Evolutionary conservation across 805 yeast species (phyloP), one percentile per base, ranked within the genome.

Genomic region (fission yeast (Schizosaccharomyces pombe)): DNA sequence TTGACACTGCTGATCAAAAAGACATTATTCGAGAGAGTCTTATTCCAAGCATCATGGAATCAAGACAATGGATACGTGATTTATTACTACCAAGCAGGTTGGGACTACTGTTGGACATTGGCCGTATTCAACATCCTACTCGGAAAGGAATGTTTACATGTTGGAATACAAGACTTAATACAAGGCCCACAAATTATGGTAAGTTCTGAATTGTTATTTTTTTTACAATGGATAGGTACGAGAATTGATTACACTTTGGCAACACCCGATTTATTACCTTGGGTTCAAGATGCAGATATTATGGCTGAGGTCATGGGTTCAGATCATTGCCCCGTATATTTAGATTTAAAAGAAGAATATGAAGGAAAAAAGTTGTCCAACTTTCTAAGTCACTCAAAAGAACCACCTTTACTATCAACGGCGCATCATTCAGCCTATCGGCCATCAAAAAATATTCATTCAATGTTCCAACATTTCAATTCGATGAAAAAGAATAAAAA

Each of bases 271-370:
- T 57, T 81, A 52, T 60, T 67, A 3, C 55, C 62, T 0, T 57
- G 62, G 2, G 65, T 70, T 47, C 72, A 77, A 0, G 65, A 64
- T 47, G 69, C 70, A 0, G 74, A 74, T 57, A 82, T 83, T n/a
- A 73, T 82, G 74, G 80, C 85, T 0, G 72, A 72, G 47, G 61
- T 87, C 0, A 68, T 75, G 63, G 98, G 98, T 0, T 85, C 95
- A 0, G 98, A 89, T 64, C 98, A 89, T 66, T 89, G 97, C 65
- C 98, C 98, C 0, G 76, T 85, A 0, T 85, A 65, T 62, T 72
- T 85, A 1, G 96, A 85, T 63, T 62, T 86, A 12, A 53, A 53
- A 11, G 47, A 52, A 12, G 11, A n/a, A n/a, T 12, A 19, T 8
- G 28, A 33, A 8, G 9, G 14, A 24, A 9, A 12, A 12, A 11